Percentiles rank a stretch among this genome's conserved stretches.
phyloP scores from a whole-genome alignment of 192 early-diverging fungal species.

The Funneliformis geosporum region DNA sequence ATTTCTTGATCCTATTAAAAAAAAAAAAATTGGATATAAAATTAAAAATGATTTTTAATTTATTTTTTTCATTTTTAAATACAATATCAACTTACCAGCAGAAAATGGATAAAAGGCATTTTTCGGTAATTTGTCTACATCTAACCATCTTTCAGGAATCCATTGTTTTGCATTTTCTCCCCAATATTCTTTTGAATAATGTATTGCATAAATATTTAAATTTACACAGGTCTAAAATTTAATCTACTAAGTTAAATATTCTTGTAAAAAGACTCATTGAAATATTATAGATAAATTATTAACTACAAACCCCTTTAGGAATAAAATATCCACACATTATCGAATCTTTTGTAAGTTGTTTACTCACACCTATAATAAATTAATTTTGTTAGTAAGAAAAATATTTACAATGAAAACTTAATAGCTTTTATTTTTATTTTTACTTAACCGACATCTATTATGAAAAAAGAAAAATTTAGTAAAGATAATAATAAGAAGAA shows the following conservation, averaged over 20 bases:
- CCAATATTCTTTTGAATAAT: conserved; percentile 17
- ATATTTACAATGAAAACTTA: neutral
- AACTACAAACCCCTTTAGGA: conserved; percentile 42
- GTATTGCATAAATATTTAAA: neutral
- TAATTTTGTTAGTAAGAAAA: neutral
- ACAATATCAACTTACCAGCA: neutral
- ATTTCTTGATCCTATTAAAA: conserved; percentile 4
- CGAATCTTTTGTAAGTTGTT: conserved; percentile 38
- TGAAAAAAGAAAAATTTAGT: neutral
- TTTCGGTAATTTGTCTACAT: conserved; percentile 12
- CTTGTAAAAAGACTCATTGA: too few relatives aligned
- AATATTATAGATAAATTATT: neutral
- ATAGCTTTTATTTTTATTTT: neutral
- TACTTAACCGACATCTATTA: neutral
- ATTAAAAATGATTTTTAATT: too few relatives aligned
- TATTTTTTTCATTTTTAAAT: neutral
- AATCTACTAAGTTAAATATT: too few relatives aligned
- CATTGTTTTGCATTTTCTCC: conserved; percentile 8
- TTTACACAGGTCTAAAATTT: neutral
- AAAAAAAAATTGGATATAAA: neutral
- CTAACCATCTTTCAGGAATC: conserved; percentile 20
- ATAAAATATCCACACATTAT: conserved; percentile 46
- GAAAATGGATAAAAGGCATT: conserved; percentile 17
- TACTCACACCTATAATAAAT: conserved; percentile 38
- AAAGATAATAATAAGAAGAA: neutral